Conservation (phyloP, 2,329 filamentous ascomycete genomes). For the Dactylonectria macrodidyma region DNA sequence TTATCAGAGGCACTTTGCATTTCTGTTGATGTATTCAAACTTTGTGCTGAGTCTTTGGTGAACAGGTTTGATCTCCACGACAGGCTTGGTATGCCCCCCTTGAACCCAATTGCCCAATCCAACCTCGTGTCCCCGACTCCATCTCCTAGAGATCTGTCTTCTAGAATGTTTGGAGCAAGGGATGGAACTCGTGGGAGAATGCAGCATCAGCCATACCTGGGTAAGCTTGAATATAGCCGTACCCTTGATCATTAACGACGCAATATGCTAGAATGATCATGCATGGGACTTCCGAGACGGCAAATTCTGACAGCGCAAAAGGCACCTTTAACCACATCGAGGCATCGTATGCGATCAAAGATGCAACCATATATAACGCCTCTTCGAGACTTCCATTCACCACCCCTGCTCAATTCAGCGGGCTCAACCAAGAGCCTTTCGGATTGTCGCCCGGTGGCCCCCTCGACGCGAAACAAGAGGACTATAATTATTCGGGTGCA, state of each 20-base stretch:
- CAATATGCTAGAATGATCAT: not conserved
- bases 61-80: constrained; percentile 52
- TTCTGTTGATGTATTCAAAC: not conserved
- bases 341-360: constrained; percentile 48
- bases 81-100: constrained; percentile 53
- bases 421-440: constrained; percentile 47
- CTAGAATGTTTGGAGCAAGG: constrained; percentile 44
- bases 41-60: constrained; percentile 22
- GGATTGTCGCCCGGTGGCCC: constrained; percentile 43
- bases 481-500: constrained; percentile 38
- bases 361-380: constrained; percentile 50
- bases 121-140: constrained; percentile 57
- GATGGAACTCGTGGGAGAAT: constrained; percentile 41
- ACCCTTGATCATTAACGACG: not conserved
- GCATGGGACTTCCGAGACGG: not conserved
- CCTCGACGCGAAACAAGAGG: constrained; percentile 49
- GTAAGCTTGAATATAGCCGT: constrained; percentile 10
- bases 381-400: constrained; percentile 50
- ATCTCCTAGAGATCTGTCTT: constrained; percentile 46
- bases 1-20: constrained; percentile 45
- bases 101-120: constrained; percentile 56
- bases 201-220: constrained; percentile 37
- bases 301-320: constrained; percentile 35
- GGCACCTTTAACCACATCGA: constrained; percentile 48
- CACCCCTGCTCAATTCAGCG: constrained; percentile 41